Conservation (phyloP, 805 yeast genomes). For the Monosporozyma siamensis region DNA sequence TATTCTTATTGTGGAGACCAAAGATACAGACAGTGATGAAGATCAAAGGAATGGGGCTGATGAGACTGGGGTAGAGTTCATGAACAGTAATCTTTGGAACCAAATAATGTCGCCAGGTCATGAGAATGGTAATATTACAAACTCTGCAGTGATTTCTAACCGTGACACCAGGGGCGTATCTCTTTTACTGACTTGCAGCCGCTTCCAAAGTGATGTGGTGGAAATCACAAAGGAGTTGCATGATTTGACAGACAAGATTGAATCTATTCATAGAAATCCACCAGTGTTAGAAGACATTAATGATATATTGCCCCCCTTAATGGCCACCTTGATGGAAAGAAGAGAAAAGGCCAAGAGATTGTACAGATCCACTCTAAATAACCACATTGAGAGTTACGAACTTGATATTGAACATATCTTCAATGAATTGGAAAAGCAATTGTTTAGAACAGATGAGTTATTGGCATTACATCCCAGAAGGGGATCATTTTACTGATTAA, state of each 20-base stretch:
- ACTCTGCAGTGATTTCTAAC: neutral
- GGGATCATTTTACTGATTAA: conserved; percentile 10
- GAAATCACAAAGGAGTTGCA: conserved; percentile 13
- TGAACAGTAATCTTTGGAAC: neutral
- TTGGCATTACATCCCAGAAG: conserved; percentile 14
- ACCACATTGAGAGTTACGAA: conserved; percentile 7
- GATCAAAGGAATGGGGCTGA: neutral
- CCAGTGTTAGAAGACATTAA: conserved; percentile 1
- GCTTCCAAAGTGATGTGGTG: conserved; percentile 1
- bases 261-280: conserved; percentile 3
- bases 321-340: conserved; percentile 12
- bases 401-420: conserved; percentile 12
- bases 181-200: neutral
- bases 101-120: neutral
- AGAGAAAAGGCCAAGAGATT: conserved; percentile 17
- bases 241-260: conserved; percentile 11
- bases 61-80: neutral
- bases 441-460: conserved; percentile 12
- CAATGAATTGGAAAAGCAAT: conserved; percentile 10
- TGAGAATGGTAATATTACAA: neutral
- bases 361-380: conserved; percentile 11
- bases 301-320: conserved; percentile 9
- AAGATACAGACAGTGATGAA: neutral
- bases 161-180: neutral
- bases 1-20: neutral